Conservation (phyloP, 192 early-diverging fungal species). For the Coemansia sp. region DNA sequence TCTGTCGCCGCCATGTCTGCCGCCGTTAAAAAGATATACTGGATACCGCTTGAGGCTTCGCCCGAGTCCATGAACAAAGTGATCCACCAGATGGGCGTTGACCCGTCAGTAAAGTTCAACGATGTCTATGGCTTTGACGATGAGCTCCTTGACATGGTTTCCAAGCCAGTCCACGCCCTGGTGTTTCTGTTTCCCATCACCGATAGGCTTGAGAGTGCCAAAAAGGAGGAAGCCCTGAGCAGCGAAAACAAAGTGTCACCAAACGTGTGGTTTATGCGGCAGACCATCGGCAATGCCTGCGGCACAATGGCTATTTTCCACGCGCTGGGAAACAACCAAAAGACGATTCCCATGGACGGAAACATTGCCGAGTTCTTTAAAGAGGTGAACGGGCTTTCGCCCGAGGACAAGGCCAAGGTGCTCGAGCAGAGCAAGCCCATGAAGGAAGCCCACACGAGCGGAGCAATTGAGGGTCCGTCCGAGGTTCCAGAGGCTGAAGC, state of each 20-base stretch:
- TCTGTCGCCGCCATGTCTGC: background rate
- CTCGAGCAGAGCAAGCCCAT: conserved; percentile 65
- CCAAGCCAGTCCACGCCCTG: conserved; percentile 79
- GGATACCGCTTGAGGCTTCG: conserved; percentile 90
- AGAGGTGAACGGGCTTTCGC: conserved; percentile 60
- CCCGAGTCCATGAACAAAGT: conserved; percentile 75
- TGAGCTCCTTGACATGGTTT: conserved; percentile 77
- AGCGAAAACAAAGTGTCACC: conserved; percentile 17
- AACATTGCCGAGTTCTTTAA: conserved; percentile 65
- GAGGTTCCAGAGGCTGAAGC: conserved; percentile 66
- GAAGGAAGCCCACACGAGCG: conserved; percentile 58
- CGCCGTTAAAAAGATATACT: conserved; percentile 52
- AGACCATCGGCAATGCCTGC: conserved; percentile 91
- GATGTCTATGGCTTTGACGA: conserved; percentile 90
- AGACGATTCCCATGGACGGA: conserved; percentile 52
- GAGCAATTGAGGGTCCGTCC: conserved; percentile 69
- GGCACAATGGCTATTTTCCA: conserved; percentile 95
- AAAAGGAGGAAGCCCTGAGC: conserved; percentile 58
- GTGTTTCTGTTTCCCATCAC: conserved; percentile 87
- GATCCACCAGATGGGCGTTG: conserved; percentile 70
- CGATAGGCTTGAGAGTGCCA: conserved; percentile 61
- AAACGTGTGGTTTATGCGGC: conserved; percentile 76
- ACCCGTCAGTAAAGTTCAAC: conserved; percentile 63
- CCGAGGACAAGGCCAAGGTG: conserved; percentile 71
- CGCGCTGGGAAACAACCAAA: conserved; percentile 75